These are phyloP conservation scores for Aspergillus brunneoviolaceus DNA, from an alignment of 2,329 filamentous ascomycete genomes.

Conservation along the genomic window DNA sequence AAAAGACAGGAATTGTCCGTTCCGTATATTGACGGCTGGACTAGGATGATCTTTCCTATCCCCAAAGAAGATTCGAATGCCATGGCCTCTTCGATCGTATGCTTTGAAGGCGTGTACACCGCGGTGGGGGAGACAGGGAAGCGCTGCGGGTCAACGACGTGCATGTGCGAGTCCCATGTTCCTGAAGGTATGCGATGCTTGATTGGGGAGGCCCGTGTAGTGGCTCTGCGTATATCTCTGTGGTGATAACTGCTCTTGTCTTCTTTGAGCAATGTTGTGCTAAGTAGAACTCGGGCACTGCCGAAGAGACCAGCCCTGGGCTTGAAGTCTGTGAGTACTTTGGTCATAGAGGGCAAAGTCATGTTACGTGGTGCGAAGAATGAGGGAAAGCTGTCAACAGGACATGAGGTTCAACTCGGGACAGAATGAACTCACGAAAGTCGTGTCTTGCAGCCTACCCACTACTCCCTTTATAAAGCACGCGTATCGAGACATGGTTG, in stretches of 20 bases:
- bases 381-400: neutral
- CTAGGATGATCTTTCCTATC: slow-evolving; percentile 57
- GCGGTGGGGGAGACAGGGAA: slow-evolving; percentile 53
- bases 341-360: slow-evolving; percentile 8
- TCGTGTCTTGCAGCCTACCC: neutral
- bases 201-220: slow-evolving; percentile 11
- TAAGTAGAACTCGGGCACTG: slow-evolving; percentile 4
- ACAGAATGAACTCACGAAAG: slow-evolving; percentile 13
- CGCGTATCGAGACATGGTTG: slow-evolving; percentile 11
- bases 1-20: slow-evolving; percentile 61
- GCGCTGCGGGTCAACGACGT: slow-evolving; percentile 55
- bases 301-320: slow-evolving; percentile 18
- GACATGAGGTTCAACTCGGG: neutral
- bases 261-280: neutral
- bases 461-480: slow-evolving; percentile 12
- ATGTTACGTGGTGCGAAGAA: neutral
- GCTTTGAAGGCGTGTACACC: slow-evolving; percentile 52
- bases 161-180: slow-evolving; percentile 65
- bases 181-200: slow-evolving; percentile 29
- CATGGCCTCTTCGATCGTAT: slow-evolving; percentile 53
- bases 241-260: neutral
- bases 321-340: slow-evolving; percentile 29
- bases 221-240: neutral
- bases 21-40: slow-evolving; percentile 63
- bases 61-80: slow-evolving; percentile 53